phyloP scores from a whole-genome alignment of 768 basidiomycete genomes.

The Tulasnella sp. region DNA sequence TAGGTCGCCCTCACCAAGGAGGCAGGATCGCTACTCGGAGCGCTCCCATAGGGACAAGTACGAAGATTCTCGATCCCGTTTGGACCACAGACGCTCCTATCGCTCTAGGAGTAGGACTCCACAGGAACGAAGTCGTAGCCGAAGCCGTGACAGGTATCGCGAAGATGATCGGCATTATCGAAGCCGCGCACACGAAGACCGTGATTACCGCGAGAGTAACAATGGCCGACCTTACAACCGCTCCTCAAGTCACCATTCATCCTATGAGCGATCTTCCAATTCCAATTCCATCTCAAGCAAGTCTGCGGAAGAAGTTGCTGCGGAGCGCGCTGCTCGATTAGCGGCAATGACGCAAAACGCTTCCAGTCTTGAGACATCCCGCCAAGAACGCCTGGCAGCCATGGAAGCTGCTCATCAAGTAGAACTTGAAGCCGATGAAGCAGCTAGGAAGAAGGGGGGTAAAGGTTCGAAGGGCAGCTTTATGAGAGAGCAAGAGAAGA shows the following conservation, averaged over 20 bases:
- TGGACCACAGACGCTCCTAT: too few species aligned
- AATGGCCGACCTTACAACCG: constrained; percentile 20
- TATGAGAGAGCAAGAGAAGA: constrained; percentile 71
- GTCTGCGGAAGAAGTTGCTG: constrained; percentile 20
- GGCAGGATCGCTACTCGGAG: constrained; percentile 8
- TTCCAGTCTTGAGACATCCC: constrained; percentile 45
- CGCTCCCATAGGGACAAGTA: too few species aligned
- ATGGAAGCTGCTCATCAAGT: constrained; percentile 66
- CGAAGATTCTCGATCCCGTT: too few species aligned
- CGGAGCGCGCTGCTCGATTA: constrained; percentile 68
- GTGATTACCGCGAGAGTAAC: constrained; percentile 22
- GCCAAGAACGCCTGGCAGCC: constrained; percentile 55
- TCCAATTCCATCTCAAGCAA: constrained; percentile 32
- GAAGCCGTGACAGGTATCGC: constrained; percentile 22
- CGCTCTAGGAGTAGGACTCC: constrained; percentile 14
- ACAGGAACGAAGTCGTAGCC: neutral
- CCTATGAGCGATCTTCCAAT: constrained; percentile 28
- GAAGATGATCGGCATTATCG: constrained; percentile 20
- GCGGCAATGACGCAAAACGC: constrained; percentile 82
- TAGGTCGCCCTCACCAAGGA: constrained; percentile 32
- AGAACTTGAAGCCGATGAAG: constrained; percentile 60
- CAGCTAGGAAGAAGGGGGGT: constrained; percentile 40
- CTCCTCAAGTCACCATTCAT: neutral
- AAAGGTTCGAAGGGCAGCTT: constrained; percentile 71
- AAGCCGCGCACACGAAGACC: constrained; percentile 23